phyloP scores from a whole-genome alignment of 75 land plant species.

The Pseudotsuga menziesii region DNA sequence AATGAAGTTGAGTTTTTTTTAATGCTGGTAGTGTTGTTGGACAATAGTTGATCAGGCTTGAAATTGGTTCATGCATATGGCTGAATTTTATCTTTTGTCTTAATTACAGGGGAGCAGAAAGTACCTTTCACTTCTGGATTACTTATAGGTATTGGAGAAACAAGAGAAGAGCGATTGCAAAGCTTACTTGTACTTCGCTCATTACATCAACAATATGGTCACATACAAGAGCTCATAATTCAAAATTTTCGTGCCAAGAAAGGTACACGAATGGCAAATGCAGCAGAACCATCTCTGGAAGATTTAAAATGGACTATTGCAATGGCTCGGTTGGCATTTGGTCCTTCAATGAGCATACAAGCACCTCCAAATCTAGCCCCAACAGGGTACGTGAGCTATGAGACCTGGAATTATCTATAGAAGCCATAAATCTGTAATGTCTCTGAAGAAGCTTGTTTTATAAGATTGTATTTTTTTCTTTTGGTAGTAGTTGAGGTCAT shows the following conservation, averaged over 20 bases:
- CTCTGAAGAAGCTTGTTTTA: neutral
- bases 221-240: conserved; percentile 40
- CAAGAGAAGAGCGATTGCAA: conserved; percentile 26
- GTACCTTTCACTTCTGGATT: conserved; percentile 42
- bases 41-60: neutral
- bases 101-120: conserved; percentile 18
- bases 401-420: neutral
- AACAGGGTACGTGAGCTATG: conserved; percentile 8
- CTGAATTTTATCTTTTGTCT: neutral
- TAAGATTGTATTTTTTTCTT: neutral
- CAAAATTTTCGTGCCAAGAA: conserved; percentile 37
- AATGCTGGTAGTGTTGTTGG: neutral
- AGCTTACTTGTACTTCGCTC: conserved; percentile 28
- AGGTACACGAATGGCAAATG: conserved; percentile 35
- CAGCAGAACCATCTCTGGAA: conserved; percentile 25
- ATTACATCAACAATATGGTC: conserved; percentile 32
- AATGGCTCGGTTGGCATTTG: conserved; percentile 39
- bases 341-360: conserved; percentile 38
- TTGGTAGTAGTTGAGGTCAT: neutral
- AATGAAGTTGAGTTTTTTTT: too few species aligned
- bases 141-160: conserved; percentile 39
- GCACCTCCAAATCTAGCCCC: conserved; percentile 43
- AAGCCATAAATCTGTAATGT: too few species aligned
- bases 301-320: conserved; percentile 41
- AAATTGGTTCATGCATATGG: neutral